Base-by-base conservation (phyloP, 2,329 filamentous ascomycete species). In the Pseudogymnoascus sp. region DNA sequence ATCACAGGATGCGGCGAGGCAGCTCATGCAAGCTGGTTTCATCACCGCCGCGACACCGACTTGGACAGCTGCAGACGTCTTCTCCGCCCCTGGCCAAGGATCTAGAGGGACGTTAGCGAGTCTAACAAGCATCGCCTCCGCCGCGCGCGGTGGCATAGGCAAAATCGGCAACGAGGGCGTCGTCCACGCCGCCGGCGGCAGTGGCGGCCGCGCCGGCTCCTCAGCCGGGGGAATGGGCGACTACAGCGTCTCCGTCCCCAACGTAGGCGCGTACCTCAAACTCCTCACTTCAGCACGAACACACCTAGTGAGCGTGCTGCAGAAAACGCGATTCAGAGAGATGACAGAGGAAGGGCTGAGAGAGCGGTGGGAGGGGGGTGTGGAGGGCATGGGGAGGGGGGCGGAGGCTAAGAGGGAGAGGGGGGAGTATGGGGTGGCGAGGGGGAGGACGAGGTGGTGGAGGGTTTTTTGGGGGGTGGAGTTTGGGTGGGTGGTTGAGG, bases 321-420 rank as follows among this genome's bases (percentile, higher is more conserved):
- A 77, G 13, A 84, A 83, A 72, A 84, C 83, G 11, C 81, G 79
- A 63, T 85, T 82, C 75, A 81, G 82, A 51, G 88, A 91, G 75
- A 83, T 82, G 34, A 85, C 88, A 0, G 81, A 88, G 73, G 76
- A 78, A 41, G 76, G 85, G 68, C 77, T 92, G 41, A 79, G 79
- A 41, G 88, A 92, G 74, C 81, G 85, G 61, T 92, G 90, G 84
- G 85, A 92, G 67, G 89, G 88, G 11, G 87, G 86, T 3, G 75
- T 84, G n/a, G 76, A 77, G 1, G 75, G 71, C 11, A 78, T 79
- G 19, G 80, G 81, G 68, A 72, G 73, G 16, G 73, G 77, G 19
- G 77, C 77, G 31, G 73, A 76, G 65, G 82, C 28, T 1, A 31
- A 2, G 28, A 31, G 84, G 1, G 83, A 86, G 69, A 84, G 82